Percentiles rank a stretch among this genome's conserved stretches.
Evolutionary conservation across 192 early-diverging fungal genomes (phyloP).

Genomic region (Dissophora ornata): DNA sequence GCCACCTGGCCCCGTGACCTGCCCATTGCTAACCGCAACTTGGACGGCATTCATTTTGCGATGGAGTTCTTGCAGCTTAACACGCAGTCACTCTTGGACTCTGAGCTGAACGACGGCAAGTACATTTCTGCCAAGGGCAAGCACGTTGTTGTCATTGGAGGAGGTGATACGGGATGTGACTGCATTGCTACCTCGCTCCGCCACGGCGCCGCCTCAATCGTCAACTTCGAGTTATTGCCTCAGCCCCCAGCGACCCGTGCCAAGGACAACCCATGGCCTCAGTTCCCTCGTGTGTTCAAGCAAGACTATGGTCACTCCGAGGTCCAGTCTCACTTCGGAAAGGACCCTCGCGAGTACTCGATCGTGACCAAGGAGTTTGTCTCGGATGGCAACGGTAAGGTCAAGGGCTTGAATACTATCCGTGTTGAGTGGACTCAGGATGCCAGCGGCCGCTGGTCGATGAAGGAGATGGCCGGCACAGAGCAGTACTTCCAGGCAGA

Average conservation of each 20-base stretch:
- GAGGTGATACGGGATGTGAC: constrained; percentile 97
- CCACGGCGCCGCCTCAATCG: constrained; percentile 88
- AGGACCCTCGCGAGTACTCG: constrained; percentile 95
- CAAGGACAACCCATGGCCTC: constrained; percentile 97
- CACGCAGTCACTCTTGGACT: constrained; percentile 89
- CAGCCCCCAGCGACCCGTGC: constrained; percentile 88
- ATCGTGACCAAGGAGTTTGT: constrained; percentile 97
- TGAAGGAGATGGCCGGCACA: constrained; percentile 89
- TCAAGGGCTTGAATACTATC: constrained; percentile 93
- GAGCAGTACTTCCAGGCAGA: constrained; percentile 91
- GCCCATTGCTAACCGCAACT: constrained; percentile 84
- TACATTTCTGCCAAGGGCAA: constrained; percentile 91
- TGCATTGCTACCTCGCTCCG: constrained; percentile 95
- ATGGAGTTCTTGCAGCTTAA: constrained; percentile 97
- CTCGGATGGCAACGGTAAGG: constrained; percentile 77
- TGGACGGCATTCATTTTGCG: constrained; percentile 96
- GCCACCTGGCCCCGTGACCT: constrained; percentile 99
- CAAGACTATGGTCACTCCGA: constrained; percentile 98
- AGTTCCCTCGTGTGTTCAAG: constrained; percentile 95
- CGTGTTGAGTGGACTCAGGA: constrained; percentile 96
- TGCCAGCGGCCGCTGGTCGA: constrained; percentile 79
- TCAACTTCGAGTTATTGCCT: constrained; percentile 98
- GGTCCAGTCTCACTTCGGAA: constrained; percentile 86
- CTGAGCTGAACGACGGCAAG: constrained; percentile 74
- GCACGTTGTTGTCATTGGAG: constrained; percentile 97